Evolutionary conservation across 495 filamentous ascomycete genomes (phyloP), one percentile per base, ranked within the genome.

Genomic region (Penicillium diatomitis): DNA sequence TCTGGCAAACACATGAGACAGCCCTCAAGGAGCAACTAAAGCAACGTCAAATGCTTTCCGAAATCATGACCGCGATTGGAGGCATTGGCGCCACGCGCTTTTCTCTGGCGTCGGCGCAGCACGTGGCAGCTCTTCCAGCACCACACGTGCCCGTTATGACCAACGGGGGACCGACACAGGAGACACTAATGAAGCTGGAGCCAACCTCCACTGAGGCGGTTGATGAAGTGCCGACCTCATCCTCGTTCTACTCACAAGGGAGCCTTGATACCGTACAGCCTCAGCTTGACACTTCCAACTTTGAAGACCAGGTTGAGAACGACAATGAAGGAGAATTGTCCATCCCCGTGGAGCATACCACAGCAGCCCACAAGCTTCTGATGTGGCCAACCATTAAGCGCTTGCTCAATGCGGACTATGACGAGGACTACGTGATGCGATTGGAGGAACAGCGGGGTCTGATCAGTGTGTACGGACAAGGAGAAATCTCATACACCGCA

Each of bases 341-440:
- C 3, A 85, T 94, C 41, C 84, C 85, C 0, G 72, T 78, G 5
- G 85, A 88, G 35, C 89, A 95, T 58, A 88, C 85, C 3, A 94
- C 88, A 0, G 80, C 86, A 29, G 88, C 89, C 1, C 85, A 89
- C 36, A 78, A 86, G 46, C 67, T 94, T 9, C 71, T 90, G n/a
- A 75, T 79, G 44, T 88, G 84, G 82, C 75, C 72, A 0, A 77
- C 80, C 0, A 87, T 90, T 35, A 65, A 75, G 39, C 65, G 65
- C 4, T 62, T 89, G 42, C 69, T 84, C 5, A 51, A 61, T 31
- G 64, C 48, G 56, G 71, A 57, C 57, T 80, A 71, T 31, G 66
- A 73, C 35, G 67, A 74, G 35, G 78, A 78, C 49, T 89, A 88
- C 61, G 78, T 88, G 5, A 86, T 96, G 67, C 70, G 80, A 28